Evolutionary conservation across 1,284 basidiomycete species (phyloP).

Genomic region (Fistulinella cinereoalba): DNA sequence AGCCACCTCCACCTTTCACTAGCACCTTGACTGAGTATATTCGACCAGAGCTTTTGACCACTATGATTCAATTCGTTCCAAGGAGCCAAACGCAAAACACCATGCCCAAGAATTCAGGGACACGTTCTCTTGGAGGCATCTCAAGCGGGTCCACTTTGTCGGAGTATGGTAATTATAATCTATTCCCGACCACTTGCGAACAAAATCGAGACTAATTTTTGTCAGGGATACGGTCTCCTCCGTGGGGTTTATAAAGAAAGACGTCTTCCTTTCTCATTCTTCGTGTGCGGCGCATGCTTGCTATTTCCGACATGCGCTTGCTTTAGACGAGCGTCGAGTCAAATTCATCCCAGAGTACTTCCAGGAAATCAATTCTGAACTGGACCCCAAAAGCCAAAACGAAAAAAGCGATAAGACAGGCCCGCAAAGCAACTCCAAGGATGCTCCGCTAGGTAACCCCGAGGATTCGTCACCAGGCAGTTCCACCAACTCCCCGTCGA

Average conservation of each 20-base stretch:
- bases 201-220: neutral
- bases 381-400: too few relatives aligned
- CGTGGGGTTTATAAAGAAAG: slow-evolving; percentile 25
- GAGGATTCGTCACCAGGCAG: neutral
- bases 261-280: slow-evolving; percentile 21
- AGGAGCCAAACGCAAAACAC: slow-evolving; percentile 9
- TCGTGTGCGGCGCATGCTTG: slow-evolving; percentile 22
- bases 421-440: too few relatives aligned
- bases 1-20: too few relatives aligned
- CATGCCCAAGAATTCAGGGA: slow-evolving; percentile 19
- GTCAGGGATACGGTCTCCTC: slow-evolving; percentile 31
- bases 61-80: slow-evolving; percentile 12
- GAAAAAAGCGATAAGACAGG: too few relatives aligned
- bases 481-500: too few relatives aligned
- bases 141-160: slow-evolving; percentile 31
- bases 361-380: slow-evolving; percentile 13
- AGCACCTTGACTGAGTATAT: neutral
- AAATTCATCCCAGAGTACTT: slow-evolving; percentile 38
- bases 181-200: too few relatives aligned
- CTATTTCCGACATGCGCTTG: slow-evolving; percentile 24
- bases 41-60: slow-evolving; percentile 17
- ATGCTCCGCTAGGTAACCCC: too few relatives aligned
- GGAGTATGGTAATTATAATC: slow-evolving; percentile 32
- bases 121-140: slow-evolving; percentile 19
- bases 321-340: slow-evolving; percentile 36